A percentile compares a stretch with the other conserved stretches of the same genome.
phyloP scores from a whole-genome alignment of 2,329 filamentous ascomycete genomes.

The Colletotrichum sp. region DNA sequence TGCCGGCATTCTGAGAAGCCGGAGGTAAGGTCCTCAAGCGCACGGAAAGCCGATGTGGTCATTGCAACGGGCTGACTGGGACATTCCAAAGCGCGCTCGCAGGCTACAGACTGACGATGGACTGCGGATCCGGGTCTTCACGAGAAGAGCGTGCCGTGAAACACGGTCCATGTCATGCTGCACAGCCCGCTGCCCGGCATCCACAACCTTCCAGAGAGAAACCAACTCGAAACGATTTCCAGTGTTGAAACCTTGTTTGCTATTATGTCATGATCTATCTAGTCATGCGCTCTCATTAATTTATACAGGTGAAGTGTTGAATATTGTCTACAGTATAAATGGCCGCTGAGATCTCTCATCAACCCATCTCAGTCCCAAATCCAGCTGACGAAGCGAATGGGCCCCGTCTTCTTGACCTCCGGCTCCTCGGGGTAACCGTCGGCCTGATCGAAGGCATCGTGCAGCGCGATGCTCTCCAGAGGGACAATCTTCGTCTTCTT shows the following conservation, averaged over 20 bases:
- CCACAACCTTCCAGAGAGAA: rapidly evolving
- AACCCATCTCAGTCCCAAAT: constrained; percentile 34
- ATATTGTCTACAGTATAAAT: not conserved
- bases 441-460: constrained; percentile 54
- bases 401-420: constrained; percentile 28
- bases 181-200: not conserved
- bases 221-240: not conserved
- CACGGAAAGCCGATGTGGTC: rapidly evolving
- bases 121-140: too few species aligned
- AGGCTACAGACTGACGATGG: rapidly evolving
- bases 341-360: not conserved
- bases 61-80: rapidly evolving
- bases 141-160: not conserved
- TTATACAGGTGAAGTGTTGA: not conserved
- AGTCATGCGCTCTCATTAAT: not conserved
- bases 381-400: constrained; percentile 35
- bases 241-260: not conserved
- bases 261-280: not conserved
- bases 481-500: constrained; percentile 63
- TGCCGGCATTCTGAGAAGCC: not conserved
- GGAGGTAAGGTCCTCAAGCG: not conserved
- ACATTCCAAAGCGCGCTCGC: rapidly evolving
- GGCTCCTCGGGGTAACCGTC: constrained; percentile 36
- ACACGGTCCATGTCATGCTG: not conserved
- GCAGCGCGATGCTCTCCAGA: constrained; percentile 55